Evolutionary conservation across 192 early-diverging fungal species (phyloP), one percentile per base, ranked within the genome.

Genomic region (Gamsiella multidivaricata): DNA sequence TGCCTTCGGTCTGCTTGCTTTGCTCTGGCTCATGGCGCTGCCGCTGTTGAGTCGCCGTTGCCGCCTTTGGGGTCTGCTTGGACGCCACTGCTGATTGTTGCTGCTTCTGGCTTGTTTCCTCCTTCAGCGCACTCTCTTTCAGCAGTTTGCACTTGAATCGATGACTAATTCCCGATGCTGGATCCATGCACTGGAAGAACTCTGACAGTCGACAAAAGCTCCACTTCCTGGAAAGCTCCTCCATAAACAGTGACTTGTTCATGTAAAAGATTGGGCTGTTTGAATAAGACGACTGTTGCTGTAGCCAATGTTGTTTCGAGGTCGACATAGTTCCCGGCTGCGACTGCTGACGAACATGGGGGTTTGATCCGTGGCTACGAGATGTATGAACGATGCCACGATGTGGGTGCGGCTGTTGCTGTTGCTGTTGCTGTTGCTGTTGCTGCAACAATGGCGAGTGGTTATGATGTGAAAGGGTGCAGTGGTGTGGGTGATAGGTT

Each of bases 181-280:
- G 65, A 18, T 78, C 74, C 61, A 78, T 43, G 50, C 59, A 63
- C 26, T 78, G 74, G 54, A 78, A 78, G 37, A 78, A 78, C 23
- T 78, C 74, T 12, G 74, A 78, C 8, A 78, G 61, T 9, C 74
- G 65, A 53, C 74, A 78, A 42, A 78, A 78, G 61, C 74, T 78
- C 74, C 74, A 78, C 52, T 78, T 68, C 15, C 65, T 59, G 1
- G 74, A 78, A 23, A 78, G 49, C 32, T 78, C 74, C 17, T 78
- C 74, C 74, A 78, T 78, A 22, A 78, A 78, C 15, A 78, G 45
- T 20, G 57, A 49, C 54, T 78, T 78, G 58, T 78, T 68, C 74
- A 78, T 78, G 47, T 78, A 78, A 55, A 78, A 78, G 26, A 68
- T 45, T 20, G 74, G 74, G 17, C 15, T 64, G 26, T 60, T 58